Conservation (phyloP, 306 rosid species). For the Cicer judaicum region DNA sequence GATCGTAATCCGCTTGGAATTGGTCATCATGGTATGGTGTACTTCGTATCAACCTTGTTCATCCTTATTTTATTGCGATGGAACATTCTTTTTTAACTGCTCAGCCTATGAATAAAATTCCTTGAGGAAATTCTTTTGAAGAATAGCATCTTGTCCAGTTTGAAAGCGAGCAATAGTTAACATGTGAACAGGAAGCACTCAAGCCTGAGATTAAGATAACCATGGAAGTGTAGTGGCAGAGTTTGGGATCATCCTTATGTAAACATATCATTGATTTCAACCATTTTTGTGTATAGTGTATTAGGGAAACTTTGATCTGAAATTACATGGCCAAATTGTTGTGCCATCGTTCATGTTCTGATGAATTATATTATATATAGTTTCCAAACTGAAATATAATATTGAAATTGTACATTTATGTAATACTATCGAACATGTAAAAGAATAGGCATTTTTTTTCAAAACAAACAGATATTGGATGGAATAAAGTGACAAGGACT, state of each 20-base stretch:
- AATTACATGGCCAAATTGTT: background rate
- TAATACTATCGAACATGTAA: background rate
- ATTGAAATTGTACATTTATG: background rate
- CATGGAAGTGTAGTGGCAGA: constrained; percentile 11
- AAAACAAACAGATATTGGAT: too few species aligned
- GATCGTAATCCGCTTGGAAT: constrained; percentile 8
- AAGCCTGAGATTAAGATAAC: constrained; percentile 12
- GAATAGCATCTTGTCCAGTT: constrained; percentile 9
- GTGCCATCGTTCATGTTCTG: constrained; percentile 13
- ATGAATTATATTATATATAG: background rate
- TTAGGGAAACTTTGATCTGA: constrained; percentile 14
- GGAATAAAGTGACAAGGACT: too few species aligned
- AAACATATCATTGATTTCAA: constrained; percentile 9
- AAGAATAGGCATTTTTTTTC: background rate
- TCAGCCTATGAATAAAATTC: constrained; percentile 10
- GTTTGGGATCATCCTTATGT: constrained; percentile 23
- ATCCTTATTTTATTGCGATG: constrained; percentile 8
- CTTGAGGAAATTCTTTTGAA: constrained; percentile 12
- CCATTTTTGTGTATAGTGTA: constrained; percentile 31
- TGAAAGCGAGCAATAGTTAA: constrained; percentile 3
- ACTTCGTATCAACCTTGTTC: background rate
- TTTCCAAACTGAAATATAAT: background rate
- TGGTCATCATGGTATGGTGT: constrained; percentile 7
- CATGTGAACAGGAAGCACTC: constrained; percentile 17
- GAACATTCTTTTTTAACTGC: constrained; percentile 16